Evolutionary conservation across 202 grass and related monocot genomes (phyloP).

Genomic region (Brachypodium distachyon): DNA sequence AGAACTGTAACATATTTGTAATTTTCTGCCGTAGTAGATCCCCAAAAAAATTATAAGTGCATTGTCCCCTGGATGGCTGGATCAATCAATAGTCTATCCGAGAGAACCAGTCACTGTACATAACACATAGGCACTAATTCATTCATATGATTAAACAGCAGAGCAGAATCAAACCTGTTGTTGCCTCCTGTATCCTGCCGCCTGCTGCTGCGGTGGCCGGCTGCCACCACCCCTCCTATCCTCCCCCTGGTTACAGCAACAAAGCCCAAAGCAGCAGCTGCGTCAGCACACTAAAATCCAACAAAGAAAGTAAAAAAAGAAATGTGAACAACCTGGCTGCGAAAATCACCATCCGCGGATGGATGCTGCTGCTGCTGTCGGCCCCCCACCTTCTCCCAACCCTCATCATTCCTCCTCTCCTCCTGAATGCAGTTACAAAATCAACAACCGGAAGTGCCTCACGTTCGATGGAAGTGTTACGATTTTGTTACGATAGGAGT

Average conservation of each 20-base stretch:
- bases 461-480: too few relatives aligned
- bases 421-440: constrained; percentile 6
- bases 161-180: constrained; percentile 31
- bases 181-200: constrained; percentile 24
- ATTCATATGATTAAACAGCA: background rate
- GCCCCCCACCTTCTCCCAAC: constrained; percentile 24
- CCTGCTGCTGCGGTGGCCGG: background rate
- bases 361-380: constrained; percentile 20
- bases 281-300: background rate
- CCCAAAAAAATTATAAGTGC: background rate
- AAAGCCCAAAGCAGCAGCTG: background rate
- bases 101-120: background rate
- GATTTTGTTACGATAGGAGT: too few relatives aligned
- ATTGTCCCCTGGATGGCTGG: background rate
- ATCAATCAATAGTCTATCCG: background rate
- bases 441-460: background rate
- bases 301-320: background rate
- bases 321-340: background rate
- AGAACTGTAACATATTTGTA: background rate
- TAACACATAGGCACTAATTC: background rate
- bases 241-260: background rate
- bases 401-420: constrained; percentile 18
- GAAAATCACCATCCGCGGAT: background rate
- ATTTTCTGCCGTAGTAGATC: background rate
- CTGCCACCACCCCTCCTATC: background rate